A percentile compares a stretch with the other conserved stretches of the same genome.
These are phyloP conservation scores for Curvularia lunata DNA, from an alignment of 2,329 filamentous ascomycete species.

Conservation along the genomic window DNA sequence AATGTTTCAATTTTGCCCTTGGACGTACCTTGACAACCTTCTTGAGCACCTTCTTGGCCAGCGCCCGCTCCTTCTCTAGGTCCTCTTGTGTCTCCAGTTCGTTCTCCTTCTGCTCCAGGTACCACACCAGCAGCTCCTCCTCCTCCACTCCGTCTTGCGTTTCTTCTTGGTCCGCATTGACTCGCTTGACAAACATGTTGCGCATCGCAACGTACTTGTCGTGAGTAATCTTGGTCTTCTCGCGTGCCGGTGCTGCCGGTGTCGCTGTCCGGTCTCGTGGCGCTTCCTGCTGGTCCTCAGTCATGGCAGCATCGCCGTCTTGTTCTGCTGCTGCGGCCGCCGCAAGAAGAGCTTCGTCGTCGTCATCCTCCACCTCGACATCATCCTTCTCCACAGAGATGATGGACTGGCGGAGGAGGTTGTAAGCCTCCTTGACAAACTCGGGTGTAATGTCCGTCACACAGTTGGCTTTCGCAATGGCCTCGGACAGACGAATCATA, in stretches of 20 bases:
- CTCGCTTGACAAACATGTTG: constrained; percentile 79
- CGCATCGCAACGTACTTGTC: constrained; percentile 94
- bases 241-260: constrained; percentile 50
- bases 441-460: constrained; percentile 83
- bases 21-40: constrained; percentile 87
- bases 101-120: constrained; percentile 87
- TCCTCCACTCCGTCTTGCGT: constrained; percentile 84
- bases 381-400: constrained; percentile 98
- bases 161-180: constrained; percentile 80
- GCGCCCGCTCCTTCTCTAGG: constrained; percentile 72
- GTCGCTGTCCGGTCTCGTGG: constrained; percentile 43
- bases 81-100: constrained; percentile 83
- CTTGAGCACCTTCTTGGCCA: constrained; percentile 86
- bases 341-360: constrained; percentile 65
- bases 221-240: constrained; percentile 88
- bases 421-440: constrained; percentile 91
- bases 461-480: constrained; percentile 98
- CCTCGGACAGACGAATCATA: constrained; percentile 93
- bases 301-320: constrained; percentile 51
- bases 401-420: constrained; percentile 89
- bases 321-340: constrained; percentile 58
- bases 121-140: constrained; percentile 84
- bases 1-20: not conserved
- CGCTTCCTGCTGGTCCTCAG: constrained; percentile 45
- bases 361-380: constrained; percentile 86